A percentile compares a stretch with the other conserved stretches of the same genome.
phyloP scores from a whole-genome alignment of 2,329 filamentous ascomycete species.

The Xylaria multiplex region DNA sequence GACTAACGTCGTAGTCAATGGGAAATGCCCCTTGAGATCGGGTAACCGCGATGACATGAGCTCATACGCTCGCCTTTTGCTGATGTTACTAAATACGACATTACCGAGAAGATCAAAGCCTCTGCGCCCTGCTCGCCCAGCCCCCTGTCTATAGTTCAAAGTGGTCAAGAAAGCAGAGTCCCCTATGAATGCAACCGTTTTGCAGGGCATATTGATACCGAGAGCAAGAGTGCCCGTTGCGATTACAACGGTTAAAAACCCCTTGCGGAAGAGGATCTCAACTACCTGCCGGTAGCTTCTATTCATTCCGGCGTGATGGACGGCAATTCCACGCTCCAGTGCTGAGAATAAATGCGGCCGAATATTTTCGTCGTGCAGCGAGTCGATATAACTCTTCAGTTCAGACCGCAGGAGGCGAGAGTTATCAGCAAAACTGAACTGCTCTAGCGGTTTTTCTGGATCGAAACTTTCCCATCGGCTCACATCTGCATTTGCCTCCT shows the following conservation, averaged over 20 bases:
- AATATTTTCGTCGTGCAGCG: constrained; percentile 63
- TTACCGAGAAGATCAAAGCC: constrained; percentile 85
- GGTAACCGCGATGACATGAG: constrained; percentile 79
- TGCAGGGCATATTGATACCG: constrained; percentile 87
- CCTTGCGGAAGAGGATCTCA: constrained; percentile 78
- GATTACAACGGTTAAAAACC: constrained; percentile 75
- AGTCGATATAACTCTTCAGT: constrained; percentile 62
- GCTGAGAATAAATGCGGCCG: constrained; percentile 66
- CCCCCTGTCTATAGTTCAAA: constrained; percentile 79
- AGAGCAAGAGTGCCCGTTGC: constrained; percentile 80
- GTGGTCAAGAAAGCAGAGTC: constrained; percentile 79
- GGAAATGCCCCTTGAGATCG: constrained; percentile 80
- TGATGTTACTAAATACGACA: constrained; percentile 78
- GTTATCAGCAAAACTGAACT: constrained; percentile 34
- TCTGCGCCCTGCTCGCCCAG: constrained; percentile 80
- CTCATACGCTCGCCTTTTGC: constrained; percentile 68
- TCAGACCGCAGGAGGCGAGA: constrained; percentile 62
- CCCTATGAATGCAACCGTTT: constrained; percentile 80
- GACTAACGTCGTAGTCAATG: constrained; percentile 77
- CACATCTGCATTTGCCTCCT: constrained; percentile 64
- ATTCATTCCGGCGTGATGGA: constrained; percentile 85
- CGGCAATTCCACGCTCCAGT: constrained; percentile 74
- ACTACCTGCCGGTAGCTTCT: constrained; percentile 78
- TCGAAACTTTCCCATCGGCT: constrained; percentile 73
- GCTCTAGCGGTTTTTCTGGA: constrained; percentile 46